phyloP scores from a whole-genome alignment of 2,329 filamentous ascomycete genomes.

The Cryphonectria parasitica region DNA sequence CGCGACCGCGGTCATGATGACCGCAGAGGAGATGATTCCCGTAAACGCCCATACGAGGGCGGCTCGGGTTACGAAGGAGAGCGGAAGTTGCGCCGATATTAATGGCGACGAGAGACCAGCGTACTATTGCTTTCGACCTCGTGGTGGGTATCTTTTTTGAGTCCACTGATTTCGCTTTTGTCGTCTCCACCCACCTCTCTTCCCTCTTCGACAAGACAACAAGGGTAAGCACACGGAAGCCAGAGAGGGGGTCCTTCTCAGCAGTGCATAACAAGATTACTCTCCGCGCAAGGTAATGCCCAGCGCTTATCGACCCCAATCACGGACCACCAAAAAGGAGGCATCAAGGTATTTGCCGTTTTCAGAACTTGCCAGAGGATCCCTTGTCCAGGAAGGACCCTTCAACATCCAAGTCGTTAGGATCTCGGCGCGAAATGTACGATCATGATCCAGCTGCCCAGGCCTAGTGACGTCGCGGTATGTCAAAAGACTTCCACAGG shows the following conservation, averaged over 20 bases:
- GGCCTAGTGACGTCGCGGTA: not conserved
- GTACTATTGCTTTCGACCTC: conserved; percentile 41
- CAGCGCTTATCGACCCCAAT: not conserved
- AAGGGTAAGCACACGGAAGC: conserved; percentile 36
- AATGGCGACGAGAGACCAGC: conserved; percentile 41
- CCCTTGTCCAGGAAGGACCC: not conserved
- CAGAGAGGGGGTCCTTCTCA: conserved; percentile 1
- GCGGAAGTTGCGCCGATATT: conserved; percentile 68
- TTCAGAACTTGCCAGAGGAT: not conserved
- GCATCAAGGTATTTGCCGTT: conserved; percentile 6
- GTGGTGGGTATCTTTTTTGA: conserved; percentile 53
- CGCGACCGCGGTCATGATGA: conserved; percentile 53
- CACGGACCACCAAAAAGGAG: not conserved
- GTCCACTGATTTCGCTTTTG: conserved; percentile 32
- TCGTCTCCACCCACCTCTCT: conserved; percentile 31
- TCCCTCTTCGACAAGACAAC: conserved; percentile 33
- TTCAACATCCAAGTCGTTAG: not conserved
- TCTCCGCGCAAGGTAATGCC: conserved; percentile 18
- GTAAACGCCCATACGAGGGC: conserved; percentile 76
- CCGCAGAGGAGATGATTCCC: conserved; percentile 55
- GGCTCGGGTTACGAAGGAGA: conserved; percentile 76
- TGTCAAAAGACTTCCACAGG: conserved; percentile 2
- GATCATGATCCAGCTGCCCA: not conserved
- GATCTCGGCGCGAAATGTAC: conserved; percentile 3
- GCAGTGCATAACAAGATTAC: not conserved